Conservation (phyloP, 257 asterid species). For the Mitragyna speciosa region DNA sequence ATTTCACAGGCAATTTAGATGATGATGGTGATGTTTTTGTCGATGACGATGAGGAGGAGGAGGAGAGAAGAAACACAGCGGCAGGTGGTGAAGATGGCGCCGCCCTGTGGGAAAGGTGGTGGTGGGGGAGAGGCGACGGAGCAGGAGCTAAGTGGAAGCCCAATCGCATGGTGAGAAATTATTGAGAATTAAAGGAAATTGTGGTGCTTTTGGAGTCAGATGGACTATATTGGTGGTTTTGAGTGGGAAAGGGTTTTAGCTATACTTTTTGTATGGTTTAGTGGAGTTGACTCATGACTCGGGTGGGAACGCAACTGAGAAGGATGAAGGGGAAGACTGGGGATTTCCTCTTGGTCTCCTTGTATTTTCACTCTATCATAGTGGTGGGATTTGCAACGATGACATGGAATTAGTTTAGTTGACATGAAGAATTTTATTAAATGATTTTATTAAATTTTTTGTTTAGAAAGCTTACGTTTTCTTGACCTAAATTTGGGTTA, state of each 20-base stretch:
- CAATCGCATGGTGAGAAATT: slow-evolving; percentile 25
- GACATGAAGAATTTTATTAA: too few species aligned
- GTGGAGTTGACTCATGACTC: background rate
- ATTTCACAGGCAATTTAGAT: slow-evolving; percentile 65
- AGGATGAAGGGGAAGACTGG: too few species aligned
- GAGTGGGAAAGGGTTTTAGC: background rate
- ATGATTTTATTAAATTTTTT: too few species aligned
- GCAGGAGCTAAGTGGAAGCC: slow-evolving; percentile 39
- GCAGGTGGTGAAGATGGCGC: slow-evolving; percentile 14
- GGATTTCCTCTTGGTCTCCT: too few species aligned
- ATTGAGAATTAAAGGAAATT: background rate
- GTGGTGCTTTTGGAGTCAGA: background rate
- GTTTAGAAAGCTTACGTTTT: too few species aligned
- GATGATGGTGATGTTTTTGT: slow-evolving; percentile 26
- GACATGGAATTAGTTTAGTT: too few species aligned
- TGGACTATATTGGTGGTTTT: background rate
- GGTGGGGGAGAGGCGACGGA: slow-evolving; percentile 25
- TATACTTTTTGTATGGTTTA: too few species aligned
- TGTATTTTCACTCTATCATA: too few species aligned
- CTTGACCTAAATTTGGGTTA: too few species aligned
- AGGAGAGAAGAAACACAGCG: background rate
- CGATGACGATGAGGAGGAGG: background rate
- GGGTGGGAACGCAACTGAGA: background rate
- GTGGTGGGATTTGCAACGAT: too few species aligned
- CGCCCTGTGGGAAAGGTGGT: slow-evolving; percentile 2